These are phyloP conservation scores for Geotrichum candidum DNA, from an alignment of 1,139 yeast genomes.

Conservation along the genomic window DNA sequence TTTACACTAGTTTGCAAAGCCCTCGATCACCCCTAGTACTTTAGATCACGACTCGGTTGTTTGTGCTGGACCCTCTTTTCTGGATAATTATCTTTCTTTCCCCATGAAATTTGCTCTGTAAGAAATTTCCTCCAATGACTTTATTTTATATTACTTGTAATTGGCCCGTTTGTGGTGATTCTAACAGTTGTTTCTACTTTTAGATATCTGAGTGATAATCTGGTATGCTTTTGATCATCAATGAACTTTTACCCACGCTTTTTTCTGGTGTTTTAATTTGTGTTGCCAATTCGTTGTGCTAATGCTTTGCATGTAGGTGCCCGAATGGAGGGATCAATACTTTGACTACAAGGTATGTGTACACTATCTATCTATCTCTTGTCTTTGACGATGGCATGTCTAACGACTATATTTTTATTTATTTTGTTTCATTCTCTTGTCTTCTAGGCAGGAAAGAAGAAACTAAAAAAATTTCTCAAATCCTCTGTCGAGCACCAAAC, in stretches of 20 bases:
- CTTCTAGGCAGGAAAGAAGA: slow-evolving; percentile 46
- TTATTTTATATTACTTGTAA: neutral
- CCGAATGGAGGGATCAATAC: slow-evolving; percentile 84
- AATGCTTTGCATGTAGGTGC: slow-evolving; percentile 47
- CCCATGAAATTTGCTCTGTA: slow-evolving; percentile 35
- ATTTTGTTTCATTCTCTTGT: neutral
- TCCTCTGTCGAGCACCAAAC: slow-evolving; percentile 19
- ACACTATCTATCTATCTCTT: neutral
- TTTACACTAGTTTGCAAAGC: neutral
- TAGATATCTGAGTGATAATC: slow-evolving; percentile 33
- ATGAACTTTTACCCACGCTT: neutral
- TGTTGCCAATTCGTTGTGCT: neutral
- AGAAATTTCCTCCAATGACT: slow-evolving; percentile 12
- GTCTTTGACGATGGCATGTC: neutral
- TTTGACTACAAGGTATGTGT: slow-evolving; percentile 55
- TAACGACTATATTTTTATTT: neutral
- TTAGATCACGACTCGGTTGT: neutral
- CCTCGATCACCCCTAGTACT: neutral
- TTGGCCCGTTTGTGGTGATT: neutral
- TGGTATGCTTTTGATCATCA: slow-evolving; percentile 25
- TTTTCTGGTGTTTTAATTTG: neutral
- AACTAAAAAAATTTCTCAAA: slow-evolving; percentile 44
- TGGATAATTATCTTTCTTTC: neutral
- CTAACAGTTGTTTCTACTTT: neutral
- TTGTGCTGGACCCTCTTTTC: neutral